Evolutionary conservation across 1,284 basidiomycete species (phyloP), one percentile per base, ranked within the genome.

Genomic region (Pseudozyma sp.): DNA sequence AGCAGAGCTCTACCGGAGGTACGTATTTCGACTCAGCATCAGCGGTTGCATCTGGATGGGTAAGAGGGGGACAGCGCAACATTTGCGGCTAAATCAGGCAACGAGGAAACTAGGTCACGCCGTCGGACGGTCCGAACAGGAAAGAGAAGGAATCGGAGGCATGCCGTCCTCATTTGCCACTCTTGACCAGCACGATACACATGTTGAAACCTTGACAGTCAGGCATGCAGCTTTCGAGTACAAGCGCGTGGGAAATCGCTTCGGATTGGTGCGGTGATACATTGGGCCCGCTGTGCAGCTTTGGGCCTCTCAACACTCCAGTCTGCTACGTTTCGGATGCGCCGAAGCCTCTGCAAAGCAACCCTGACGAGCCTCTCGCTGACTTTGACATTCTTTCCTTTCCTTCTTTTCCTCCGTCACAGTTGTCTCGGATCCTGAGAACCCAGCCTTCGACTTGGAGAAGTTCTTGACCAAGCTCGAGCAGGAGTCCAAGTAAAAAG

Each of bases 391-490:
- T 35, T 44, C 38, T 31, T 38, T 38, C 51, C 39, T 66, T 9
- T 48, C 38, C 42, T 21, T 64, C 55, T 73, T 62, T 72, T 19
- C 86, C 94, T 95, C 79, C 87, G n/a, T 36, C n/a, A 58, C 66
- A 80, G 80, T 82, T 52, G 69, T 79, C 79, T 92, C 93, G 75
- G 90, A 99, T 88, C 93, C 95, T 53, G 95, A 98, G 83, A 91
- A 96, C 87, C 93, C 95, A 71, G 91, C 90, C 77, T 99, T 99
- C 87, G 95, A 99, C 89, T 89, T 98, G 85, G 96, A 98, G 89
- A 94, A 94, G 87, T 88, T 97, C 76, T 85, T 98, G 55, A 49
- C 45, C 63, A 74, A 76, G 68, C 54, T 82, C 66, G 76, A 83
- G 52, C 76, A 84, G 61, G 76, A 76, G 34, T 70, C 54, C 72